phyloP scores from a whole-genome alignment of 371 early-diverging fungal genomes.

The Encephalitozoon hellem region DNA sequence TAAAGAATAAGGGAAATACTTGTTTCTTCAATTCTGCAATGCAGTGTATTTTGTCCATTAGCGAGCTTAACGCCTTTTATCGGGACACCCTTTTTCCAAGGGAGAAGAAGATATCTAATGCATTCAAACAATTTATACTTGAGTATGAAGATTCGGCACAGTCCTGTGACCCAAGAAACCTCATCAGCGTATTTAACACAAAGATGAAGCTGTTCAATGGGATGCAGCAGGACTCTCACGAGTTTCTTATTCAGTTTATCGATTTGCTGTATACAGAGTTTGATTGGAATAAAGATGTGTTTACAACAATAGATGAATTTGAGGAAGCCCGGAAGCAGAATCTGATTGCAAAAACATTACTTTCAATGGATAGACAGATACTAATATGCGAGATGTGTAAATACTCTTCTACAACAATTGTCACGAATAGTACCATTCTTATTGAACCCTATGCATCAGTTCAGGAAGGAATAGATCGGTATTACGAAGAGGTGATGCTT shows the following conservation, averaged over 20 bases:
- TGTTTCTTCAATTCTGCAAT: conserved; percentile 58
- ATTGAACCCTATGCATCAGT: conserved; percentile 12
- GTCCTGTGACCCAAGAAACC: conserved; percentile 31
- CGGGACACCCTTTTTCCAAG: conserved; percentile 10
- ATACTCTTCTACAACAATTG: not conserved
- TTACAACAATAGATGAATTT: conserved; percentile 9
- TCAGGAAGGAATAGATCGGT: conserved; percentile 23
- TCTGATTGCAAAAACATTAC: conserved; percentile 33
- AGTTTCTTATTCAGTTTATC: conserved; percentile 43
- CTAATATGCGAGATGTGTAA: conserved; percentile 32
- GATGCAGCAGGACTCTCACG: conserved; percentile 53
- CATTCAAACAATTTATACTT: conserved; percentile 45
- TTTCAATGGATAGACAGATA: conserved; percentile 13
- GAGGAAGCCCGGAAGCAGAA: not conserved
- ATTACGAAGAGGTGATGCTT: conserved; percentile 20
- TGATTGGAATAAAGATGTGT: not conserved
- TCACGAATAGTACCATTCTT: conserved; percentile 13
- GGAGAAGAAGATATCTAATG: conserved; percentile 27
- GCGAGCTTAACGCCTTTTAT: conserved; percentile 31
- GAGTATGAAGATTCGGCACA: conserved; percentile 20
- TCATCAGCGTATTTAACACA: conserved; percentile 21
- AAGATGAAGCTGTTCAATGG: conserved; percentile 54
- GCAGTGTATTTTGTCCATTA: conserved; percentile 45
- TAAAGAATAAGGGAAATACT: conserved; percentile 49
- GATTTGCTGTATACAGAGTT: conserved; percentile 34